These are phyloP conservation scores for Globisporangium orthogonon DNA, from an alignment of 352 stramenopile species.

Conservation along the genomic window DNA sequence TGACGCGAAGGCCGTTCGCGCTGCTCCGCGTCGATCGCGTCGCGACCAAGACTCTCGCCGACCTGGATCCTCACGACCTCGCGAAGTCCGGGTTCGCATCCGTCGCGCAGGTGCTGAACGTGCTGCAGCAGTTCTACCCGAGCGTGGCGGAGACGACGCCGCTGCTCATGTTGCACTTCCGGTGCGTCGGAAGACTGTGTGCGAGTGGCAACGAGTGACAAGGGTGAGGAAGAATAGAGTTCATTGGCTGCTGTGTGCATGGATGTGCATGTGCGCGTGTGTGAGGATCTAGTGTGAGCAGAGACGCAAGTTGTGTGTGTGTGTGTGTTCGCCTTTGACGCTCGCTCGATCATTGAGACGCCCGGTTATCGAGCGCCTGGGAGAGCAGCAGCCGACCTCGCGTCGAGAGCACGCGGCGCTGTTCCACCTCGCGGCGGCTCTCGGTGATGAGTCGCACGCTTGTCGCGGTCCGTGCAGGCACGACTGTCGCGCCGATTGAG, in stretches of 20 bases:
- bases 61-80: slow-evolving; percentile 26
- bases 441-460: background rate
- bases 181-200: slow-evolving; percentile 17
- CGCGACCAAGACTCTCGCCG: slow-evolving; percentile 18
- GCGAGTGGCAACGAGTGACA: background rate
- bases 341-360: background rate
- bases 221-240: background rate
- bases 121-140: slow-evolving; percentile 56
- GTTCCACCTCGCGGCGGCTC: slow-evolving; percentile 1
- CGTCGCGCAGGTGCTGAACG: slow-evolving; percentile 25
- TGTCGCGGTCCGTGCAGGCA: background rate
- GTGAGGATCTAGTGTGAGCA: background rate
- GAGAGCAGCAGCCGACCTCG: slow-evolving; percentile 17
- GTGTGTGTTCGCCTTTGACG: background rate
- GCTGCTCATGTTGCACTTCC: slow-evolving; percentile 48
- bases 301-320: background rate
- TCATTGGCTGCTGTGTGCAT: background rate
- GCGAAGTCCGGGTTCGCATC: slow-evolving; percentile 38
- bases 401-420: slow-evolving; percentile 17
- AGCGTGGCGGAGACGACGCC: slow-evolving; percentile 31
- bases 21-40: slow-evolving; percentile 38
- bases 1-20: slow-evolving; percentile 29
- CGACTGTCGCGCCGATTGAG: slow-evolving; percentile 7
- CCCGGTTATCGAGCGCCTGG: slow-evolving; percentile 11
- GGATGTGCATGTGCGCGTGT: background rate